Evolutionary conservation across 345 rosid genomes (phyloP).

Genomic region (Ailanthus altissimus): DNA sequence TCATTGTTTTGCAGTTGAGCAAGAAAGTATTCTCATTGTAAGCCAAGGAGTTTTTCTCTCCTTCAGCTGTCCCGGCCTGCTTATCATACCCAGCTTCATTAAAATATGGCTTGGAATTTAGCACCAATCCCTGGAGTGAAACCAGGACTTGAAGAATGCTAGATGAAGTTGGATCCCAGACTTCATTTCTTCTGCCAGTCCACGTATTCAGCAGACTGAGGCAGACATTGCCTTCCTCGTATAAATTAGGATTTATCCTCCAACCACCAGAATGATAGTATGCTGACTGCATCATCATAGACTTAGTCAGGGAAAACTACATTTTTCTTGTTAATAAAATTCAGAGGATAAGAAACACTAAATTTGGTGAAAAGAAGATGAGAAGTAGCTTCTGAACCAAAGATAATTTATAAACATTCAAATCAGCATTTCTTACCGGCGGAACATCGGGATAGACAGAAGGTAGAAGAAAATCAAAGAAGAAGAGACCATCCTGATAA

Average conservation of each 20-base stretch:
- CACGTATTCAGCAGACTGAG: conserved; percentile 98
- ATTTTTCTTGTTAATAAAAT: not conserved
- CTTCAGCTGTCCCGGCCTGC: conserved; percentile 93
- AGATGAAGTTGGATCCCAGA: conserved; percentile 89
- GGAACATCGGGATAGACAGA: conserved; percentile 87
- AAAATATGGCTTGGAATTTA: conserved; percentile 95
- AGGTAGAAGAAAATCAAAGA: conserved; percentile 94
- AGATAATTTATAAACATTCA: not conserved
- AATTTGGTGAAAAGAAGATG: not conserved
- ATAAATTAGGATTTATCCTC: conserved; percentile 92
- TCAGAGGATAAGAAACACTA: not conserved
- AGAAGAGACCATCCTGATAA: conserved; percentile 98
- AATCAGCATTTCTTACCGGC: conserved; percentile 54
- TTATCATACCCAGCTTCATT: conserved; percentile 98
- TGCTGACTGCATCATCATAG: conserved; percentile 65
- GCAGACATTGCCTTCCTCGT: conserved; percentile 97
- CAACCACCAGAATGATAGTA: conserved; percentile 98
- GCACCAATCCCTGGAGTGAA: conserved; percentile 95
- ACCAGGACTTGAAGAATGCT: conserved; percentile 99
- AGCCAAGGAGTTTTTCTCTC: conserved; percentile 89
- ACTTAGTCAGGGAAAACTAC: conserved; percentile 16
- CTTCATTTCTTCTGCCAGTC: conserved; percentile 96
- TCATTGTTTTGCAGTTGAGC: conserved; percentile 92
- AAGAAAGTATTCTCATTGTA: conserved; percentile 93
- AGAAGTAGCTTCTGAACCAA: not conserved